Evolutionary conservation across 1,139 yeast genomes (phyloP).

Genomic region (Candida mesenterica): DNA sequence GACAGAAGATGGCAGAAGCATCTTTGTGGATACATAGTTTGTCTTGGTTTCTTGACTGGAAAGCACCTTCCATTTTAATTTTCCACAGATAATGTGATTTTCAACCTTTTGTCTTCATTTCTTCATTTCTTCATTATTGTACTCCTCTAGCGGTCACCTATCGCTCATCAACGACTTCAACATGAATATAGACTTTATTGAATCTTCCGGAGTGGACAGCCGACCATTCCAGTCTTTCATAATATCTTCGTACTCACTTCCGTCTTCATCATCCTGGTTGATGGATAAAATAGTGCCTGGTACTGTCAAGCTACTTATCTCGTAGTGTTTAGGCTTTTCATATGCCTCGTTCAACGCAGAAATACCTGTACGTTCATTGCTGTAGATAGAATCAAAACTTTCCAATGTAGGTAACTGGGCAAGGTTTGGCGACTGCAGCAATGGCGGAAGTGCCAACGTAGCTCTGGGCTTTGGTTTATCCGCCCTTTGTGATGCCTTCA

Average conservation of each 20-base stretch:
- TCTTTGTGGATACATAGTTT: too few relatives aligned
- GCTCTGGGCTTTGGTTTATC: background rate
- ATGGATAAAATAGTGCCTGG: slow-evolving; percentile 13
- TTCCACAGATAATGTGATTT: too few relatives aligned
- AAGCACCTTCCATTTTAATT: too few relatives aligned
- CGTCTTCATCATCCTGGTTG: slow-evolving; percentile 4
- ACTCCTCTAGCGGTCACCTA: too few relatives aligned
- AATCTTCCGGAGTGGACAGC: slow-evolving; percentile 4
- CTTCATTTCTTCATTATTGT: too few relatives aligned
- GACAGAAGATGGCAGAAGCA: too few relatives aligned
- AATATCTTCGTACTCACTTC: slow-evolving; percentile 3
- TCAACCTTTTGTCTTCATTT: too few relatives aligned
- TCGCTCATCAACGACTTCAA: slow-evolving; percentile 12
- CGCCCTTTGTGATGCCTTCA: slow-evolving; percentile 21
- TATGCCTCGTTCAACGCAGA: slow-evolving; percentile 16
- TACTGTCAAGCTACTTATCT: slow-evolving; percentile 13
- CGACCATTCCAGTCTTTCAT: slow-evolving; percentile 4
- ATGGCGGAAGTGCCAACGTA: background rate
- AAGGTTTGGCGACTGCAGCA: background rate
- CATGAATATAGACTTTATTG: slow-evolving; percentile 13
- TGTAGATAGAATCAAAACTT: slow-evolving; percentile 5
- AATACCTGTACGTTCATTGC: slow-evolving; percentile 13
- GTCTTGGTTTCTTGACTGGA: too few relatives aligned
- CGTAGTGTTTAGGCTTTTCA: slow-evolving; percentile 8
- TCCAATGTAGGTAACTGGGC: background rate